Evolutionary conservation across 306 rosid genomes (phyloP).

Genomic region (Cicer cuneatum): DNA sequence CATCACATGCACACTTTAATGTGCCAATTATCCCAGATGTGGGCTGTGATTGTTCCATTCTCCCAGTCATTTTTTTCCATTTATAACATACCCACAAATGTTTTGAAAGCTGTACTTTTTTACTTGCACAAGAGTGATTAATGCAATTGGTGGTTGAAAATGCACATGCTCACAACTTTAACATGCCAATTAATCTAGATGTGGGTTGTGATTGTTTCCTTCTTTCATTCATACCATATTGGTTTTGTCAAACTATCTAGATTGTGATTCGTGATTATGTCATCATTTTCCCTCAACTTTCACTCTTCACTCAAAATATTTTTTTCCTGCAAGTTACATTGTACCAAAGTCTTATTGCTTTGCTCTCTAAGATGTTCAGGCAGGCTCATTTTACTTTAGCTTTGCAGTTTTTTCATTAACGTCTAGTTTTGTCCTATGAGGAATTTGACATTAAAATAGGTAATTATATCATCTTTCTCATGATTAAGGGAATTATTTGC

Average conservation of each 20-base stretch:
- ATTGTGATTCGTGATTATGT: slow-evolving; percentile 12
- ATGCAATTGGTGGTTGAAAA: slow-evolving; percentile 24
- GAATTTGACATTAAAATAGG: not conserved
- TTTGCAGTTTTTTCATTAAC: slow-evolving; percentile 13
- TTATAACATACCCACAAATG: not conserved
- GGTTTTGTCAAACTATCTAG: slow-evolving; percentile 5
- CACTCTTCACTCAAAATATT: not conserved
- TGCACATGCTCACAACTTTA: slow-evolving; percentile 6
- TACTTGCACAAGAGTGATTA: not conserved
- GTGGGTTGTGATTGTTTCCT: not conserved
- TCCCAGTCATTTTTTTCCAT: not conserved
- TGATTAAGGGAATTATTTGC: slow-evolving; percentile 7
- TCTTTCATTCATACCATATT: not conserved
- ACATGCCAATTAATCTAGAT: not conserved
- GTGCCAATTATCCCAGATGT: not conserved
- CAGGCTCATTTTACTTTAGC: not conserved
- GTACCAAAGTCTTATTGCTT: slow-evolving; percentile 1
- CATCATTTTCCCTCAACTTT: slow-evolving; percentile 14
- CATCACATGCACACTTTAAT: not conserved
- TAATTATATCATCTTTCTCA: not conserved
- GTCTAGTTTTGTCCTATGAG: not conserved
- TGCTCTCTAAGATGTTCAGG: not conserved
- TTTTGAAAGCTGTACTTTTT: slow-evolving; percentile 10
- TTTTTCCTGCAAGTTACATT: not conserved
- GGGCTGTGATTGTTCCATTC: slow-evolving; percentile 1